Evolutionary conservation across 768 basidiomycete genomes (phyloP).

Genomic region (Panus rudis): DNA sequence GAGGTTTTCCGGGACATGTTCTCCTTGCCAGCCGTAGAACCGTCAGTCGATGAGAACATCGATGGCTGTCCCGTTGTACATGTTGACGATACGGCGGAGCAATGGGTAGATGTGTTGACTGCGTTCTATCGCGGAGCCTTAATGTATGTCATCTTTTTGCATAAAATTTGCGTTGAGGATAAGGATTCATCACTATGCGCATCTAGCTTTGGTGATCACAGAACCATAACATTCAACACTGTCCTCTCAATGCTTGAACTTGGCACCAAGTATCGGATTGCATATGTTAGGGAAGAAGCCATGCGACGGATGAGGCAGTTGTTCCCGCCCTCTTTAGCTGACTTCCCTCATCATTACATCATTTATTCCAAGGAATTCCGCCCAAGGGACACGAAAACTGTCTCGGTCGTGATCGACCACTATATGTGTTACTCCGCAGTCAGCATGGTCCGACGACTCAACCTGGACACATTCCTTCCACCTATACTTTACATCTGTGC

Average conservation of each 20-base stretch:
- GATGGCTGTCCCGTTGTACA: constrained; percentile 1
- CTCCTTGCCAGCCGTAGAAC: constrained; percentile 1
- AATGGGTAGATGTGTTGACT: neutral
- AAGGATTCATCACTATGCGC: neutral
- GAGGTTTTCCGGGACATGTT: constrained; percentile 1
- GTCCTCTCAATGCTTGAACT: constrained; percentile 1
- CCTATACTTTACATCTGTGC: constrained; percentile 1
- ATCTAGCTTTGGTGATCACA: neutral
- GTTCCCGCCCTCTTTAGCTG: constrained; percentile 5
- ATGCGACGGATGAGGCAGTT: constrained; percentile 5
- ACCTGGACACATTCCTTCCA: neutral
- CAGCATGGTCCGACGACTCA: neutral
- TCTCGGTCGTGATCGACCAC: neutral
- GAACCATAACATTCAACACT: neutral
- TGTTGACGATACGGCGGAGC: neutral
- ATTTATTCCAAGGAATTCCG: neutral
- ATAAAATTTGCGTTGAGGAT: too few relatives aligned
- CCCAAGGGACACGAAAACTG: neutral
- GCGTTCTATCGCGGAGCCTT: neutral
- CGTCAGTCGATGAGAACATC: neutral
- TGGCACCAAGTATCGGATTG: constrained; percentile 8
- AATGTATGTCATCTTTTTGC: constrained; percentile 1
- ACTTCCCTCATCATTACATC: too few relatives aligned
- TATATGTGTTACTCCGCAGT: neutral
- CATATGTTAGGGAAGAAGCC: constrained; percentile 7